These are phyloP conservation scores for Nemania sp. DNA, from an alignment of 2,329 filamentous ascomycete species.

Conservation along the genomic window DNA sequence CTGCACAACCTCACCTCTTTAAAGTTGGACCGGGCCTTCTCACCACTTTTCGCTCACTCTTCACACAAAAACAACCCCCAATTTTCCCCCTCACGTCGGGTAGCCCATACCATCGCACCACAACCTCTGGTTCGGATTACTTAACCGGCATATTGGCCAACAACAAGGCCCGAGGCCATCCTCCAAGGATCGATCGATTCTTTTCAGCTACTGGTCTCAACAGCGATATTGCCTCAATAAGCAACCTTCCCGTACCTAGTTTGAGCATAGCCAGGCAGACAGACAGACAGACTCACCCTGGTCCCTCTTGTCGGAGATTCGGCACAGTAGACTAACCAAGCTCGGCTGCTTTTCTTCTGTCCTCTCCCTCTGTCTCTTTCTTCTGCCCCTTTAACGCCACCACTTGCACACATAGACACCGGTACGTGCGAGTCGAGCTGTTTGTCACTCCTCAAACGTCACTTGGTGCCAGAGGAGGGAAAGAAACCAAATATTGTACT, in stretches of 20 bases:
- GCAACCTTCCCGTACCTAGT: constrained; percentile 10
- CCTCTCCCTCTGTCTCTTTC: neutral
- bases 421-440: neutral
- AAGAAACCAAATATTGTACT: neutral
- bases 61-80: constrained; percentile 21
- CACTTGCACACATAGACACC: neutral
- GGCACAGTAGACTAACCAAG: neutral
- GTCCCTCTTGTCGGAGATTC: neutral
- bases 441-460: neutral
- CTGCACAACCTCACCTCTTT: constrained; percentile 21
- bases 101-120: constrained; percentile 18
- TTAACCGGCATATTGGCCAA: constrained; percentile 6
- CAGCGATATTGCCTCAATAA: constrained; percentile 8
- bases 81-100: constrained; percentile 27
- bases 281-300: neutral
- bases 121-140: constrained; percentile 13
- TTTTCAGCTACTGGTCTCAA: neutral
- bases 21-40: constrained; percentile 5
- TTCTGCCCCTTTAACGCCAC: neutral
- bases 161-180: constrained; percentile 9
- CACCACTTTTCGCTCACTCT: constrained; percentile 9
- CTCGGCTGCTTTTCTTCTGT: constrained; percentile 6
- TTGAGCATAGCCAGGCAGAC: constrained; percentile 3
- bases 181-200: neutral
- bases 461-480: neutral